A percentile compares a stretch with the other conserved stretches of the same genome.
These are phyloP conservation scores for Cercospora zeae-maydis DNA, from an alignment of 2,329 filamentous ascomycete genomes.

Conservation along the genomic window DNA sequence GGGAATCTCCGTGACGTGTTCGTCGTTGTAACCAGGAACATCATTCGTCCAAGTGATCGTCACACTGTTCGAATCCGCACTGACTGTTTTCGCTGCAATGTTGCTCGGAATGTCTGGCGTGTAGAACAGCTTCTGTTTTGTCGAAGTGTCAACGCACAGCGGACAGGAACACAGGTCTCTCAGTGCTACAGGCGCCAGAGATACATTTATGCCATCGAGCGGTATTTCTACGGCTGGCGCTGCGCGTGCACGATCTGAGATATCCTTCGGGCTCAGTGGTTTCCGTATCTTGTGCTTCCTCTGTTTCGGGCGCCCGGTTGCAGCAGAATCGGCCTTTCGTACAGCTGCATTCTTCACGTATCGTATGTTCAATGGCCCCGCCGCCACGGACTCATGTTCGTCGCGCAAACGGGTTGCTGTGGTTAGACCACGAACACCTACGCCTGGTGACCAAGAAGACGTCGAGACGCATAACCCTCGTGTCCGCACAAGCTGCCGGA, in stretches of 20 bases:
- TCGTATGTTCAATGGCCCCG: not conserved
- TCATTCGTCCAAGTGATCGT: constrained; percentile 60
- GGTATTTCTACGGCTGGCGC: not conserved
- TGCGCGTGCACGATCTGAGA: not conserved
- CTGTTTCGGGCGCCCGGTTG: not conserved
- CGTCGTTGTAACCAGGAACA: constrained; percentile 42
- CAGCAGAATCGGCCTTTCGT: not conserved
- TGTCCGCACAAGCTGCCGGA: constrained; percentile 1
- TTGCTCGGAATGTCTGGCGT: constrained; percentile 59
- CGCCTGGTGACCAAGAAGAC: not conserved
- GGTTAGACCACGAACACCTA: not conserved
- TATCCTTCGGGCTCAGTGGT: not conserved
- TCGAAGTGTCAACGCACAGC: constrained; percentile 56
- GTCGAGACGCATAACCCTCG: not conserved
- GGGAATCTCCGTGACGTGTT: constrained; percentile 42
- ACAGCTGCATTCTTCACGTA: not conserved
- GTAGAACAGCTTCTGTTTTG: constrained; percentile 62
- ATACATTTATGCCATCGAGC: not conserved
- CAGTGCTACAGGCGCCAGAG: constrained; percentile 38
- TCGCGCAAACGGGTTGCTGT: not conserved
- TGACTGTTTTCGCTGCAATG: constrained; percentile 42
- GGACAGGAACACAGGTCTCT: constrained; percentile 59
- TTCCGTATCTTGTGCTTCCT: not conserved
- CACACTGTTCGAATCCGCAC: constrained; percentile 29
- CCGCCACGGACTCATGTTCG: not conserved